Percentiles rank a stretch among this genome's conserved stretches.
phyloP scores from a whole-genome alignment of 805 yeast genomes.

The Metschnikowia picachoensis region DNA sequence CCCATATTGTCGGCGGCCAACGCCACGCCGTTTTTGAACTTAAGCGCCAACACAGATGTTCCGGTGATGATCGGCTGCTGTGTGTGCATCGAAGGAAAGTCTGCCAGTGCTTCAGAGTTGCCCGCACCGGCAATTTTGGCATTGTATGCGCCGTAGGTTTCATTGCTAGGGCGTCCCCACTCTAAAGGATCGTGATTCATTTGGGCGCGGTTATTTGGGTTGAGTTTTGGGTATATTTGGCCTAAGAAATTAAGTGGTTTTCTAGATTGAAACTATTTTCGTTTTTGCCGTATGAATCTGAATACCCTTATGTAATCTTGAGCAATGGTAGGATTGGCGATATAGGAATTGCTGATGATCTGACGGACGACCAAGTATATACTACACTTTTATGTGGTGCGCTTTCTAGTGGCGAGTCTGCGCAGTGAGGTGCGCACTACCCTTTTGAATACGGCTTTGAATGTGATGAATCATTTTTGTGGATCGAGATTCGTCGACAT shows the following conservation, averaged over 20 bases:
- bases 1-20: conserved; percentile 94
- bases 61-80: conserved; percentile 96
- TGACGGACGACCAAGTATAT: no score
- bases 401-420: conserved; percentile 3
- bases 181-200: conserved; percentile 95
- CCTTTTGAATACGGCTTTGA: not conserved
- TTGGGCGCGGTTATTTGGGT: not conserved
- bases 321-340: no score
- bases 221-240: no score
- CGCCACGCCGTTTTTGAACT: conserved; percentile 84
- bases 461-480: no score
- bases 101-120: conserved; percentile 10
- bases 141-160: conserved; percentile 78
- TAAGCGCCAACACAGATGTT: conserved; percentile 89
- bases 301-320: no score
- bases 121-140: conserved; percentile 51
- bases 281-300: no score
- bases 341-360: no score
- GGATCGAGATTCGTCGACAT: no score
- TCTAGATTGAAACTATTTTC: no score
- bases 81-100: conserved; percentile 76
- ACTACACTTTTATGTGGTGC: no score
- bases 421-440: conserved; percentile 8
- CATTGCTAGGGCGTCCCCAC: conserved; percentile 94
- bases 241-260: no score